Conservation (phyloP, 305 asterid genomes). For the Caryopteris hybrid region DNA sequence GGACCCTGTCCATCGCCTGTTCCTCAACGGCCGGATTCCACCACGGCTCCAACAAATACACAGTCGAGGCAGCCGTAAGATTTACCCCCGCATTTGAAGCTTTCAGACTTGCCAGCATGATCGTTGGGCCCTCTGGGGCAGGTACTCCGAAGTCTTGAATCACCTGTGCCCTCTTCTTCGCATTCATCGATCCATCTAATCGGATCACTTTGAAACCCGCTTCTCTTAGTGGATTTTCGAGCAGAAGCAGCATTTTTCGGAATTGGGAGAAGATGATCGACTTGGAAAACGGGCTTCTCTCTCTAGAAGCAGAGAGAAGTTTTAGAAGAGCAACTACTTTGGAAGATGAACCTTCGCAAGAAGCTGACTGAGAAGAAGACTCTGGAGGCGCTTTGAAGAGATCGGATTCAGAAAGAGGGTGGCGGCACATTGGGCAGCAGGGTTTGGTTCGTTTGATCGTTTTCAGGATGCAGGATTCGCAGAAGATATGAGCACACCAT, state of each 20-base stretch:
- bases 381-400: slow-evolving; percentile 64
- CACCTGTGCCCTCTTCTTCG: slow-evolving; percentile 56
- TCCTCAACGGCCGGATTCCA: slow-evolving; percentile 98
- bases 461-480: slow-evolving; percentile 70
- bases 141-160: slow-evolving; percentile 58
- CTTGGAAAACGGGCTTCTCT: slow-evolving; percentile 43
- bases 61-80: slow-evolving; percentile 78
- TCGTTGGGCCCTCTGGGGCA: slow-evolving; percentile 61
- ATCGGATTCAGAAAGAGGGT: slow-evolving; percentile 66
- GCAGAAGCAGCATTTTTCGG: slow-evolving; percentile 65
- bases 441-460: slow-evolving; percentile 55
- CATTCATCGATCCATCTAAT: slow-evolving; percentile 76
- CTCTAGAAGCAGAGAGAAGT: slow-evolving; percentile 47
- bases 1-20: slow-evolving; percentile 96
- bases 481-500: slow-evolving; percentile 77
- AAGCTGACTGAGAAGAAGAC: slow-evolving; percentile 31
- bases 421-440: slow-evolving; percentile 90
- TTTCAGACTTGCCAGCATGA: slow-evolving; percentile 82
- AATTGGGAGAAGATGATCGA: slow-evolving; percentile 87
- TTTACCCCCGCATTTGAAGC: slow-evolving; percentile 82
- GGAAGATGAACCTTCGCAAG: slow-evolving; percentile 42
- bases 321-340: slow-evolving; percentile 66
- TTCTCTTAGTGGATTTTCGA: slow-evolving; percentile 61
- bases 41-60: slow-evolving; percentile 91
- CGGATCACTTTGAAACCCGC: slow-evolving; percentile 71